phyloP scores from a whole-genome alignment of 2,329 filamentous ascomycete species.

The Scytalidium sp. region DNA sequence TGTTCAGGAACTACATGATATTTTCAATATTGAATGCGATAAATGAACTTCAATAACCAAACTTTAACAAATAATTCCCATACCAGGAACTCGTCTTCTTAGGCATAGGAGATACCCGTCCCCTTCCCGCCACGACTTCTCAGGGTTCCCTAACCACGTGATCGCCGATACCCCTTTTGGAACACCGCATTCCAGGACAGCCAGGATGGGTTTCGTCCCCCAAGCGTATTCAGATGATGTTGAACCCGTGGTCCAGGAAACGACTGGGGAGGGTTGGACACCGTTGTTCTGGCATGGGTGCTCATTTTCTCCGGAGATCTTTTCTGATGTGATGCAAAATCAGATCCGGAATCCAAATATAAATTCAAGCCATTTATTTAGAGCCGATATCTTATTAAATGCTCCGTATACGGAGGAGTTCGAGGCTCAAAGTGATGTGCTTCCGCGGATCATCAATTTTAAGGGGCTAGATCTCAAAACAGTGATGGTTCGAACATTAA shows the following conservation, averaged over 20 bases:
- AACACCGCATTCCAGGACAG: slow-evolving; percentile 8
- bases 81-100: no score
- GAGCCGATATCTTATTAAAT: slow-evolving; percentile 70
- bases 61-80: no score
- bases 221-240: slow-evolving; percentile 31
- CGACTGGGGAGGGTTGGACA: slow-evolving; percentile 42
- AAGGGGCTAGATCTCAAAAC: slow-evolving; percentile 47
- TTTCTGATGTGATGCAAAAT: slow-evolving; percentile 68
- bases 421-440: slow-evolving; percentile 25
- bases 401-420: slow-evolving; percentile 30
- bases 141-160: not conserved
- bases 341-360: slow-evolving; percentile 77
- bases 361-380: slow-evolving; percentile 74
- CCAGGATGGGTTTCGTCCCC: slow-evolving; percentile 32
- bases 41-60: no score
- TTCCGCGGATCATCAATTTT: slow-evolving; percentile 42
- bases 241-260: slow-evolving; percentile 32
- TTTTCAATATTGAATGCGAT: no score
- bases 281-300: slow-evolving; percentile 56
- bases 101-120: no score
- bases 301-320: slow-evolving; percentile 60
- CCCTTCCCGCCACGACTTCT: no score
- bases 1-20: not conserved
- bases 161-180: not conserved
- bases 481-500: slow-evolving; percentile 70